phyloP scores from a whole-genome alignment of 257 asterid genomes.

The Solanum stenotomum region DNA sequence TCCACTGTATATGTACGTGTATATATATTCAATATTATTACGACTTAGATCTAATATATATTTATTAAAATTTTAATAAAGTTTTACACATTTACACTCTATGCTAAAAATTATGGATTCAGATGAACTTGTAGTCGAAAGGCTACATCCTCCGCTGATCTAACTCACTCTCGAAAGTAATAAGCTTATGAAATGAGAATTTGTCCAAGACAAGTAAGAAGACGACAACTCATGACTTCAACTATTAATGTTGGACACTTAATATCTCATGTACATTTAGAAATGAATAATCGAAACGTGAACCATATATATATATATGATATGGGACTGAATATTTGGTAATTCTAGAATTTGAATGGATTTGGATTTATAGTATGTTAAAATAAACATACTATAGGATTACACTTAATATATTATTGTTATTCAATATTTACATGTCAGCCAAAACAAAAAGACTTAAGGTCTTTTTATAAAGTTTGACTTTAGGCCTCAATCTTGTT shows the following conservation, averaged over 20 bases:
- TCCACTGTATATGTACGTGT: too few relatives aligned
- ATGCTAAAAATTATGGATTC: background rate
- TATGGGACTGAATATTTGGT: background rate
- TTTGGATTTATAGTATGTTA: background rate
- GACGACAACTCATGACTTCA: background rate
- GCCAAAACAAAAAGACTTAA: too few relatives aligned
- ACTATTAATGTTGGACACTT: background rate
- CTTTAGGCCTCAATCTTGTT: too few relatives aligned
- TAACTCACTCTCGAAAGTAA: background rate
- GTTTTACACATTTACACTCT: background rate
- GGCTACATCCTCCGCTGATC: background rate
- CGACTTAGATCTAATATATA: too few relatives aligned
- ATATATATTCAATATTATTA: too few relatives aligned
- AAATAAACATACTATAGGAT: background rate
- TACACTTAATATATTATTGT: too few relatives aligned
- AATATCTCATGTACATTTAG: background rate
- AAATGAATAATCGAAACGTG: background rate
- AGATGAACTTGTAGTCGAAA: background rate
- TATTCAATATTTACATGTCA: too few relatives aligned
- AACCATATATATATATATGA: background rate
- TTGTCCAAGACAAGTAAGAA: background rate
- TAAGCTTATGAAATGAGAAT: background rate
- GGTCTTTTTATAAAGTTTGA: too few relatives aligned
- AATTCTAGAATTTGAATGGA: background rate
- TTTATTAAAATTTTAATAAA: too few relatives aligned